phyloP scores from a whole-genome alignment of 2,329 filamentous ascomycete species.

The Curvularia hawaiiensis region DNA sequence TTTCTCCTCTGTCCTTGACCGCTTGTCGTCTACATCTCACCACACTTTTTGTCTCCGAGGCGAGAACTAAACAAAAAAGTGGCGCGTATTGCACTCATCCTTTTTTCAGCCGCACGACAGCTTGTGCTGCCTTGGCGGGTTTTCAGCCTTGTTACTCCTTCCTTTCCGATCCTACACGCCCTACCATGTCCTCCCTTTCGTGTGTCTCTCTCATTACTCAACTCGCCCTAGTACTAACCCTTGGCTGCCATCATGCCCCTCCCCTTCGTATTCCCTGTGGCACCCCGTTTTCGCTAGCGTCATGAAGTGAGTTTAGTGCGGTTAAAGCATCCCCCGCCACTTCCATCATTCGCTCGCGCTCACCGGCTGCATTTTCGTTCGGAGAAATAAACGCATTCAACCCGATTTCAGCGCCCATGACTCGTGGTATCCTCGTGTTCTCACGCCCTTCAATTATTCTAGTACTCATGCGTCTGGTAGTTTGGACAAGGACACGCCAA shows the following conservation, averaged over 20 bases:
- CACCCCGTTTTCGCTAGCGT: neutral
- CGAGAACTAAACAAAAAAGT: neutral
- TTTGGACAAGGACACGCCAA: too few relatives aligned
- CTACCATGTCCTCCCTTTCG: neutral
- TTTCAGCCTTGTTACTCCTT: neutral
- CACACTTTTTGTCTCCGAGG: neutral
- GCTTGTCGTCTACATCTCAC: neutral
- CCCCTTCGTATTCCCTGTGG: neutral
- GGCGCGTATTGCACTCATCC: neutral
- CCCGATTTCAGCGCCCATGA: neutral
- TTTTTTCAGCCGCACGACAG: neutral
- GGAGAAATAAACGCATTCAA: neutral
- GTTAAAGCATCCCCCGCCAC: neutral
- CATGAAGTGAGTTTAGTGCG: neutral
- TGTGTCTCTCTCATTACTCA: neutral
- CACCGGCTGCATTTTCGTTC: neutral
- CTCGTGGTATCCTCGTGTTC: neutral
- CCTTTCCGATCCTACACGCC: neutral
- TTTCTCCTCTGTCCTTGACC: neutral
- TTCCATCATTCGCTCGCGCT: neutral
- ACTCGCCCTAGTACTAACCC: neutral
- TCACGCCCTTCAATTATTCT: neutral
- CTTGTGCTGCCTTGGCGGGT: neutral
- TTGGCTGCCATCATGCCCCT: neutral
- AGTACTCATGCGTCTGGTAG: neutral